These are phyloP conservation scores for Saturnispora quitensis DNA, from an alignment of 805 yeast species.

Conservation along the genomic window DNA sequence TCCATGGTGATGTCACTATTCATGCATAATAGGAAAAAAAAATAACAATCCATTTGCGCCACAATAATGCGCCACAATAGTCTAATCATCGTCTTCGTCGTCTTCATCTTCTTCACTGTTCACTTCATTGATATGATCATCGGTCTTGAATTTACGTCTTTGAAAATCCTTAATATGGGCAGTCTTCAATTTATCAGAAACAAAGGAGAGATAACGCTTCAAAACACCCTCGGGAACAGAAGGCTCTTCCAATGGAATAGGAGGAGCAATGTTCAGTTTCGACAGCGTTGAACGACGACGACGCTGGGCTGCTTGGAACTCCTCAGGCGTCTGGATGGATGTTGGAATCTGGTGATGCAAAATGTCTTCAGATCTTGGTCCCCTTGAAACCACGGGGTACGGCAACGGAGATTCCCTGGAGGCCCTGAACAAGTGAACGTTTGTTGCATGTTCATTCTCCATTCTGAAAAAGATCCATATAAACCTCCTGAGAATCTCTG, in stretches of 20 bases:
- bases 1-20: slow-evolving; percentile 1
- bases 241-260: not conserved
- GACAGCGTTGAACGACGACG: not conserved
- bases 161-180: slow-evolving; percentile 87
- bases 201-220: slow-evolving; percentile 29
- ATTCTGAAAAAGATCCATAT: slow-evolving; percentile 88
- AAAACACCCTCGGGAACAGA: not conserved
- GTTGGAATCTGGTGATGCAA: not conserved
- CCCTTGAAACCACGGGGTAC: slow-evolving; percentile 35
- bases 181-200: slow-evolving; percentile 50
- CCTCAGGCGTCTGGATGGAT: not conserved
- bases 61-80: not conserved
- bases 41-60: not conserved
- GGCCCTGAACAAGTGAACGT: slow-evolving; percentile 77
- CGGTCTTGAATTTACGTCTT: slow-evolving; percentile 35
- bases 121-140: slow-evolving; percentile 11
- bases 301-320: not conserved
- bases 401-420: slow-evolving; percentile 84
- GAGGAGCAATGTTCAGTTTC: not conserved
- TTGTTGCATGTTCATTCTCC: slow-evolving; percentile 93
- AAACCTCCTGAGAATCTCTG: slow-evolving; percentile 75
- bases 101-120: slow-evolving; percentile 6
- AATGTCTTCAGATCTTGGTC: slow-evolving; percentile 2
- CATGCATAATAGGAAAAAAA: not conserved
- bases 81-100: not conserved